Evolutionary conservation across 345 rosid species (phyloP).

Genomic region (Citrus mangshanensis): DNA sequence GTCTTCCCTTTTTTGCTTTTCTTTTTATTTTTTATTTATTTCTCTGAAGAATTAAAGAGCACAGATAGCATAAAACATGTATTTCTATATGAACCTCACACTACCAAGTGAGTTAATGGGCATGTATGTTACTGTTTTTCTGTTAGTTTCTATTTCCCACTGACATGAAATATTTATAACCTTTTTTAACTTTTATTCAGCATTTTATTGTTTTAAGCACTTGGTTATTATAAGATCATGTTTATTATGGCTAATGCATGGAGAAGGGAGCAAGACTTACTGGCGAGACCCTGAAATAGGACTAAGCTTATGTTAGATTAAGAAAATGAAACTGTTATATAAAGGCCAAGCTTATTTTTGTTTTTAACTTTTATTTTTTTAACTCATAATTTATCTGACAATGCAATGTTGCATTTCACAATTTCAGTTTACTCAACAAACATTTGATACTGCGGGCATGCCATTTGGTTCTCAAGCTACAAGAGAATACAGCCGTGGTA

Average conservation of each 20-base stretch:
- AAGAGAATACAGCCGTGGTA: constrained; percentile 54
- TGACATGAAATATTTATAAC: background rate
- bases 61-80: background rate
- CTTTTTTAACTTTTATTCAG: background rate
- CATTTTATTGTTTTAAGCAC: background rate
- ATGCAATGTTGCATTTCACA: constrained; percentile 35
- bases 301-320: background rate
- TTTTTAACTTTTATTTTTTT: background rate
- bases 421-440: constrained; percentile 68
- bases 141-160: background rate
- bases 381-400: background rate
- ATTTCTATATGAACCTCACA: background rate
- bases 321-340: background rate
- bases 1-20: background rate
- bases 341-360: background rate
- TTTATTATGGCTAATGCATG: background rate
- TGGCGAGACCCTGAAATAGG: background rate
- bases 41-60: background rate
- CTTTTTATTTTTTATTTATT: background rate
- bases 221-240: background rate
- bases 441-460: constrained; percentile 50
- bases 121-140: background rate
- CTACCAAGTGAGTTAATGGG: background rate
- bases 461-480: constrained; percentile 61
- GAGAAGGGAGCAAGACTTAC: background rate